Evolutionary conservation across 1,139 yeast species (phyloP).

Genomic region (Suhomyces chickasaworum): DNA sequence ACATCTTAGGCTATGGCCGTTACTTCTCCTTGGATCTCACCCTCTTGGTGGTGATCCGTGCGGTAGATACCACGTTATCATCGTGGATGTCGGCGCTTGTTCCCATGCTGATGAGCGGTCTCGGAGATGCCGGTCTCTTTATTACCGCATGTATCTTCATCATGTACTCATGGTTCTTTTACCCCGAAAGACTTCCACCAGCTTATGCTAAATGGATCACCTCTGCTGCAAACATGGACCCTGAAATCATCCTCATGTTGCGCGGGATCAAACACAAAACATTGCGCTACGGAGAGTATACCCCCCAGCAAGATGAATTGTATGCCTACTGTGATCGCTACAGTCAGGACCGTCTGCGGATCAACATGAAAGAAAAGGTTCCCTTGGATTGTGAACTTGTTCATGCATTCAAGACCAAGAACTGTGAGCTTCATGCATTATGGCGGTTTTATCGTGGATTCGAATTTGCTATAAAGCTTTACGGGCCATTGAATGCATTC

Average conservation of each 20-base stretch:
- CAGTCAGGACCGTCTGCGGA: slow-evolving; percentile 29
- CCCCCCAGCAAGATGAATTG: slow-evolving; percentile 24
- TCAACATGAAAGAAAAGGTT: slow-evolving; percentile 22
- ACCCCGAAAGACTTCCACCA: slow-evolving; percentile 36
- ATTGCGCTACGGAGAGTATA: slow-evolving; percentile 30
- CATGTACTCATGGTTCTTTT: slow-evolving; percentile 41
- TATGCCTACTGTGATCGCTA: slow-evolving; percentile 30
- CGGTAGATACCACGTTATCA: slow-evolving; percentile 36
- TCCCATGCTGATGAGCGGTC: slow-evolving; percentile 17
- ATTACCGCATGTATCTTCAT: slow-evolving; percentile 32
- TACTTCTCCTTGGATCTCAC: slow-evolving; percentile 38
- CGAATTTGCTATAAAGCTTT: slow-evolving; percentile 35
- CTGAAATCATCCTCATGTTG: slow-evolving; percentile 29
- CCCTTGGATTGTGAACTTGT: slow-evolving; percentile 36
- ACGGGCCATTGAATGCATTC: slow-evolving; percentile 35
- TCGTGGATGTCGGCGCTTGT: slow-evolving; percentile 24
- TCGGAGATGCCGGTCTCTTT: slow-evolving; percentile 36
- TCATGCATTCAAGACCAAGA: slow-evolving; percentile 36
- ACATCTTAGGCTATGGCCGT: slow-evolving; percentile 32
- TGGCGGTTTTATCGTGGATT: slow-evolving; percentile 42
- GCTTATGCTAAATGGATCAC: slow-evolving; percentile 44
- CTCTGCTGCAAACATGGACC: slow-evolving; percentile 45
- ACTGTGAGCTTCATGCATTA: slow-evolving; percentile 41
- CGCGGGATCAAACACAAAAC: slow-evolving; percentile 26
- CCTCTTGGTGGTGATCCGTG: slow-evolving; percentile 38